Evolutionary conservation across 345 rosid species (phyloP).

Genomic region (Aegle marmelos): DNA sequence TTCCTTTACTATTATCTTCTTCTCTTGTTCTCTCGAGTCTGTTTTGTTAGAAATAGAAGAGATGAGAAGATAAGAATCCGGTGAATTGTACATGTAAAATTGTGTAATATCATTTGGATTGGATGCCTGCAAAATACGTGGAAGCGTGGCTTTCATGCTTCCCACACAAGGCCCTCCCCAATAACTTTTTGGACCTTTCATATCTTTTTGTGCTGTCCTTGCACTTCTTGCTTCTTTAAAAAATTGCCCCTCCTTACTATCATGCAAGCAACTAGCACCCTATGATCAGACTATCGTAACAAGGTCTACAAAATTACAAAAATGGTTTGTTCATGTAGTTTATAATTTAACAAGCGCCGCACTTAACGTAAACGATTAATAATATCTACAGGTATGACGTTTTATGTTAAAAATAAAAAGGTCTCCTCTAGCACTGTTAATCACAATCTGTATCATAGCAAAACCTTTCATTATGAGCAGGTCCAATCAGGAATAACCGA

Average conservation of each 20-base stretch:
- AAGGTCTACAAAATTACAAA: too few species aligned
- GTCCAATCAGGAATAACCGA: not conserved
- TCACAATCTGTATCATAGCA: too few species aligned
- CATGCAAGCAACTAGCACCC: too few species aligned
- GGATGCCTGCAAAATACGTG: constrained; percentile 14
- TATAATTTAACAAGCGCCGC: too few species aligned
- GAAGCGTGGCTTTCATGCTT: constrained; percentile 41
- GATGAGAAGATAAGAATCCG: constrained; percentile 31
- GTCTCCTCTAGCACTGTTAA: too few species aligned
- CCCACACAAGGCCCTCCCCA: constrained; percentile 24
- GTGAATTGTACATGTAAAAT: constrained; percentile 6
- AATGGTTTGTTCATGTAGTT: too few species aligned
- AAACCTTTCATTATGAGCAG: not conserved
- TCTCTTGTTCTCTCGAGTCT: too few species aligned
- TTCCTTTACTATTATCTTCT: not conserved
- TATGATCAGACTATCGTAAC: too few species aligned
- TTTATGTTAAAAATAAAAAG: too few species aligned
- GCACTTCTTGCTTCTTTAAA: not conserved
- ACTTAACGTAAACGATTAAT: too few species aligned
- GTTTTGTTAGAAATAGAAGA: not conserved
- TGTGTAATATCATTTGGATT: not conserved
- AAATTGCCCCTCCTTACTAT: not conserved
- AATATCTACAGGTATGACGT: too few species aligned
- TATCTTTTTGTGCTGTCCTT: not conserved
- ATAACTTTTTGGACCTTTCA: not conserved